These are phyloP conservation scores for Cytauxzoon felis DNA, from an alignment of 169 alveolate species.

Conservation along the genomic window DNA sequence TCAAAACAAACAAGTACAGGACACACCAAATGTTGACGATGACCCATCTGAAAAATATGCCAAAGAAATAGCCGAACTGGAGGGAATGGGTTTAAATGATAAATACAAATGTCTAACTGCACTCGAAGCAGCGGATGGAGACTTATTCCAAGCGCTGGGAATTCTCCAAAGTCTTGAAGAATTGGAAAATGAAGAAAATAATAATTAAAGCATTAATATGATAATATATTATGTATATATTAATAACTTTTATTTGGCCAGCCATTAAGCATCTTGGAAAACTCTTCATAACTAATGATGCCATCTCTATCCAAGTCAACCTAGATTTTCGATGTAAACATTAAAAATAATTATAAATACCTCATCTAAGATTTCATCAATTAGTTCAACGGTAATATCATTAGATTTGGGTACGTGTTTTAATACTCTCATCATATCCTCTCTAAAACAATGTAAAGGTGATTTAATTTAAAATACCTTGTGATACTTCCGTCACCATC, in stretches of 20 bases:
- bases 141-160: constrained; percentile 74
- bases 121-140: constrained; percentile 76
- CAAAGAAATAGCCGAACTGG: constrained; percentile 69
- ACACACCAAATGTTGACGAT: background rate
- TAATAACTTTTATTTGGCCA: constrained; percentile 12
- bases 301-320: constrained; percentile 77
- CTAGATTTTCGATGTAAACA: constrained; percentile 15
- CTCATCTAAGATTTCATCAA: constrained; percentile 60
- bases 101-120: constrained; percentile 75
- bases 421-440: constrained; percentile 67
- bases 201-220: background rate
- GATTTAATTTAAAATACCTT: constrained; percentile 26
- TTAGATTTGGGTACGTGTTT: constrained; percentile 10
- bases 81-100: constrained; percentile 78
- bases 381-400: constrained; percentile 40
- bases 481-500: constrained; percentile 87
- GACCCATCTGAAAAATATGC: constrained; percentile 15
- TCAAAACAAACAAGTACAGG: background rate
- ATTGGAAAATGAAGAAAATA: constrained; percentile 29
- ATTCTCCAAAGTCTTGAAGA: constrained; percentile 65
- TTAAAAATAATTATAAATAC: constrained; percentile 18
- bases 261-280: constrained; percentile 70
- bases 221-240: background rate
- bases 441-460: constrained; percentile 21
- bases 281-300: constrained; percentile 68